A percentile compares a stretch with the other conserved stretches of the same genome.
Conservation (phyloP, 345 rosid genomes). For the Rubroshorea leprosula region DNA sequence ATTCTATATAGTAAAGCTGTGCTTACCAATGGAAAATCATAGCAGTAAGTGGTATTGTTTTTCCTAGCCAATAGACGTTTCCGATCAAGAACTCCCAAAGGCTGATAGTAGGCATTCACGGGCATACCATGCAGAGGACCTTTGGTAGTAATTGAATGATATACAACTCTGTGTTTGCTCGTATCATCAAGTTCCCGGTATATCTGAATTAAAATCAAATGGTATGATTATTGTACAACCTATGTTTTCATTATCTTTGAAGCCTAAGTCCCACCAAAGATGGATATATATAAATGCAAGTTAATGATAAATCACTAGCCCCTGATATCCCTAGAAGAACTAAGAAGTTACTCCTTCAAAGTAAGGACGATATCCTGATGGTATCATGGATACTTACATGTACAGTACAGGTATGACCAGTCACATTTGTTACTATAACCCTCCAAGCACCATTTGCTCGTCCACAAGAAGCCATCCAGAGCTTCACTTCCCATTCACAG, state of each 20-base stretch:
- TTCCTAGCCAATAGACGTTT: conserved; percentile 84
- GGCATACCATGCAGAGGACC: conserved; percentile 67
- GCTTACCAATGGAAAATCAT: conserved; percentile 95
- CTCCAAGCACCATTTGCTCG: conserved; percentile 97
- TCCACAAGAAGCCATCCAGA: conserved; percentile 82
- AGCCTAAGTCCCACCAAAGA: no score
- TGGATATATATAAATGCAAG: no score
- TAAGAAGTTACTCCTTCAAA: no score
- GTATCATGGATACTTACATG: conserved; percentile 57
- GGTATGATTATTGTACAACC: conserved; percentile 5
- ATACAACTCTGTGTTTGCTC: conserved; percentile 44
- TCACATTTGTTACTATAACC: conserved; percentile 75
- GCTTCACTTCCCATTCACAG: conserved; percentile 97
- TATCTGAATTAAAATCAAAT: conserved; percentile 45
- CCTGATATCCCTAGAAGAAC: no score
- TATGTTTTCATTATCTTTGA: neutral
- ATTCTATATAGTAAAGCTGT: conserved; percentile 14
- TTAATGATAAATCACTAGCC: no score
- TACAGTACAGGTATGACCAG: conserved; percentile 87
- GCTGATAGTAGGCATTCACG: conserved; percentile 60
- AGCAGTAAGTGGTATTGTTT: conserved; percentile 88
- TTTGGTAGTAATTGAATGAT: conserved; percentile 53
- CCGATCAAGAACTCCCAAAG: conserved; percentile 68
- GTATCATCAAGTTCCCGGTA: conserved; percentile 87
- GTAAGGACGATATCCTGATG: no score